Conservation (phyloP, 768 basidiomycete genomes). For the Peribolospora baueri region DNA sequence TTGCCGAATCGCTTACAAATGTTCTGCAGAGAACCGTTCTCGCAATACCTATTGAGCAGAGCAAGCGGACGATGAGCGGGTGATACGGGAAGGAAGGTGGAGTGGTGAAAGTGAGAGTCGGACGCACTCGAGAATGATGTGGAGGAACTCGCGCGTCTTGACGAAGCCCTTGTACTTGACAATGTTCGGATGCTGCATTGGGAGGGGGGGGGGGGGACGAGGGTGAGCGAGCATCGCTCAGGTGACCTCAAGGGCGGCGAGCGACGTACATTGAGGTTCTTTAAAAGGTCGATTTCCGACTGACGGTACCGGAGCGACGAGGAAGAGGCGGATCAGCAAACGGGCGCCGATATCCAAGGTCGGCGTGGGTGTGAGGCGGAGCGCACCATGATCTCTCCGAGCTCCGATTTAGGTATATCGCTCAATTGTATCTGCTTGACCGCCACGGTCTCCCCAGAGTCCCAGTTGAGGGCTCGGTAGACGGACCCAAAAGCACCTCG, state of each 20-base stretch:
- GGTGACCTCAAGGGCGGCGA: background rate
- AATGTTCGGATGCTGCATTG: slow-evolving; percentile 65
- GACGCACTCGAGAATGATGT: slow-evolving; percentile 81
- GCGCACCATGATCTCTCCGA: slow-evolving; percentile 84
- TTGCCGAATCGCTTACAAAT: slow-evolving; percentile 95
- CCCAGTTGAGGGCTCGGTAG: slow-evolving; percentile 22
- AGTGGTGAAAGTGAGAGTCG: background rate
- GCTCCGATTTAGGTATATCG: slow-evolving; percentile 76
- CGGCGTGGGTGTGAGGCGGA: background rate
- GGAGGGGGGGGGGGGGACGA: background rate
- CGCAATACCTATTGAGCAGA: slow-evolving; percentile 44
- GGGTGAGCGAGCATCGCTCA: slow-evolving; percentile 4
- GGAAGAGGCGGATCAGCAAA: background rate
- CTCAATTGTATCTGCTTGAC: slow-evolving; percentile 91
- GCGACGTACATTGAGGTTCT: slow-evolving; percentile 64
- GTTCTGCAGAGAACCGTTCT: slow-evolving; percentile 87
- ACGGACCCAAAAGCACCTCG: slow-evolving; percentile 10
- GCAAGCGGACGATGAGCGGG: background rate
- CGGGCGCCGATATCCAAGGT: slow-evolving; percentile 6
- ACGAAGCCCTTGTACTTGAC: slow-evolving; percentile 98
- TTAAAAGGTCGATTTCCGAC: slow-evolving; percentile 92
- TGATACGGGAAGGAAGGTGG: background rate
- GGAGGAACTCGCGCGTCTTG: slow-evolving; percentile 75
- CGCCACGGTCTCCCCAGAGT: slow-evolving; percentile 89
- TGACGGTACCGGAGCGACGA: slow-evolving; percentile 16